Evolutionary conservation across 2,329 filamentous ascomycete species (phyloP).

Genomic region (Tolypocladium tundrense): DNA sequence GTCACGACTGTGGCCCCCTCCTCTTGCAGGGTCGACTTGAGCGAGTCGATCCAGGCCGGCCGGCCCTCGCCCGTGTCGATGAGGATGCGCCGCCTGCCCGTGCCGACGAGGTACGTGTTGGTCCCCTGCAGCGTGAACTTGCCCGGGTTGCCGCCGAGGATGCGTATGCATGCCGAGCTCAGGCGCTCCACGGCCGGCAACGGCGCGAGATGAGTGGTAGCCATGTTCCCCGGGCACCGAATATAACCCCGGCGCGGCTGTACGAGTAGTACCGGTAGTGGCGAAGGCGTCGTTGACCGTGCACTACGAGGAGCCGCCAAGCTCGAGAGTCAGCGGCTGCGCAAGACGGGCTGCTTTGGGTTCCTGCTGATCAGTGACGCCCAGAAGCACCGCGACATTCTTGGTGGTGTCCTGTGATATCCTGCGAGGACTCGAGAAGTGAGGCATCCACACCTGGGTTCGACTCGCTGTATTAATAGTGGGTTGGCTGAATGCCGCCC

Average conservation of each 20-base stretch:
- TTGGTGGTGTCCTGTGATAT: not conserved
- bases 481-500: not conserved
- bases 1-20: slow-evolving; percentile 61
- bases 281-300: not conserved
- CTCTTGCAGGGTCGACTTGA: slow-evolving; percentile 53
- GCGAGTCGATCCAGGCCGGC: slow-evolving; percentile 57
- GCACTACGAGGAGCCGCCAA: not conserved
- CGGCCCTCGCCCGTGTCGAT: slow-evolving; percentile 85
- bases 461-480: not conserved
- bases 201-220: slow-evolving; percentile 32
- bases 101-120: slow-evolving; percentile 89
- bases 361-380: not conserved
- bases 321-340: not conserved
- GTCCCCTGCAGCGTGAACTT: slow-evolving; percentile 73
- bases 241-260: not conserved
- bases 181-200: slow-evolving; percentile 69
- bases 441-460: not conserved
- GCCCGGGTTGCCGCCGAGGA: slow-evolving; percentile 82
- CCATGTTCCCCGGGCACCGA: not conserved
- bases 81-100: slow-evolving; percentile 61
- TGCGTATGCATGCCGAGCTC: slow-evolving; percentile 67
- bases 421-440: not conserved
- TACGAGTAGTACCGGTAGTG: not conserved
- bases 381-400: not conserved
- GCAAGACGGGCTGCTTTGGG: not conserved